Percentiles rank a stretch among this genome's conserved stretches.
These are phyloP conservation scores for Diatrype stigma DNA, from an alignment of 2,329 filamentous ascomycete species.

Conservation along the genomic window DNA sequence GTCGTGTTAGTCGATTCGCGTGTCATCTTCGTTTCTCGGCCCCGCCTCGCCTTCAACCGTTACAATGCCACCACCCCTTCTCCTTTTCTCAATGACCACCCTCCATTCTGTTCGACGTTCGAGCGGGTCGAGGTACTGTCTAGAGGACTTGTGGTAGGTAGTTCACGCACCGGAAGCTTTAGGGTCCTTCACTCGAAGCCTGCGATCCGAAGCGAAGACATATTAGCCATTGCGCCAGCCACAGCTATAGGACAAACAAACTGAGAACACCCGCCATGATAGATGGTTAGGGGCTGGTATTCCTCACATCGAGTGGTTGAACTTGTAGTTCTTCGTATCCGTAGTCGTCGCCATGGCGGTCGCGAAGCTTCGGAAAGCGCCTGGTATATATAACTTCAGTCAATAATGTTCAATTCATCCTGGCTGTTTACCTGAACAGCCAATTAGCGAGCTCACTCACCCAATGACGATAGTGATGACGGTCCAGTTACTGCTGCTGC, in stretches of 20 bases:
- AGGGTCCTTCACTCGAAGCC: conserved; percentile 93
- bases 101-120: no score
- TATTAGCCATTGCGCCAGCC: no score
- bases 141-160: not conserved
- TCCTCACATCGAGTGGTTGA: conserved; percentile 80
- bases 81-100: not conserved
- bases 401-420: no score
- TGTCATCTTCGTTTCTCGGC: not conserved
- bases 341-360: conserved; percentile 65
- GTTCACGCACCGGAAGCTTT: conserved; percentile 60
- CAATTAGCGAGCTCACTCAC: not conserved
- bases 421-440: no score
- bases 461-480: not conserved
- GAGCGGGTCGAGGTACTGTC: not conserved
- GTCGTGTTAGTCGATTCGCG: not conserved
- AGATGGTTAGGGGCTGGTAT: no score
- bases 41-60: not conserved
- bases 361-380: conserved; percentile 28
- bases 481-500: not conserved
- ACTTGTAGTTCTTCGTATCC: conserved; percentile 72
- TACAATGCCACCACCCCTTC: not conserved
- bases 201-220: conserved; percentile 30
- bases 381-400: no score
- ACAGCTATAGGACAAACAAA: no score
- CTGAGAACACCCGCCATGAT: no score